These are phyloP conservation scores for Viola odorata DNA, from an alignment of 345 rosid genomes.

Conservation along the genomic window DNA sequence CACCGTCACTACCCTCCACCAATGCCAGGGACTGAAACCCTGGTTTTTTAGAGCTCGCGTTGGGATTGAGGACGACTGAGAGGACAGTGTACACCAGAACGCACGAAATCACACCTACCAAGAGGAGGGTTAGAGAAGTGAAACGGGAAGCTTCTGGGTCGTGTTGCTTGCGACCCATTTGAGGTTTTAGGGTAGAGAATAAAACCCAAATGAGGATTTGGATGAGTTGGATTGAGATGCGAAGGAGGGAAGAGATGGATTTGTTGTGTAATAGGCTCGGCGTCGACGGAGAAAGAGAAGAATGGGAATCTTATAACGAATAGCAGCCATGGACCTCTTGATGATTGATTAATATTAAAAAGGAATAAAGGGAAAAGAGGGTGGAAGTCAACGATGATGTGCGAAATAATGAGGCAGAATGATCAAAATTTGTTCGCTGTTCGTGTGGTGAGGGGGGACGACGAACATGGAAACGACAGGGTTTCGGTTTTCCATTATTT, in stretches of 20 bases:
- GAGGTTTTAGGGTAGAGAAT: slow-evolving; percentile 11
- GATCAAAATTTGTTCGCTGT: not conserved
- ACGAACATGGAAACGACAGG: too few species aligned
- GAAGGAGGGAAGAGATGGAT: not conserved
- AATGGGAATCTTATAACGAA: not conserved
- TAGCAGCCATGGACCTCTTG: not conserved
- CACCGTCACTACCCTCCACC: slow-evolving; percentile 17
- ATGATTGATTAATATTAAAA: not conserved
- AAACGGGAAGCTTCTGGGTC: slow-evolving; percentile 56
- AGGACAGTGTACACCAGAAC: slow-evolving; percentile 61
- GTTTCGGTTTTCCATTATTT: too few species aligned
- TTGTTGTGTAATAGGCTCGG: not conserved
- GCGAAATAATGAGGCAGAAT: not conserved
- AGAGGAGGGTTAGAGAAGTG: slow-evolving; percentile 44
- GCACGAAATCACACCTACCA: slow-evolving; percentile 52
- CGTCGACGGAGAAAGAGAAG: slow-evolving; percentile 11
- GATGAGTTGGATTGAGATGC: not conserved
- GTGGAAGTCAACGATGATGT: slow-evolving; percentile 1
- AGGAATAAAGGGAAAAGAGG: not conserved
- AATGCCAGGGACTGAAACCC: slow-evolving; percentile 12
- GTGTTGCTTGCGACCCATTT: slow-evolving; percentile 62
- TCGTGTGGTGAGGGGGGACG: too few species aligned
- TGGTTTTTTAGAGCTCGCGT: slow-evolving; percentile 9
- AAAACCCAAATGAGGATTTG: slow-evolving; percentile 8
- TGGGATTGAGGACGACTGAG: slow-evolving; percentile 39